Percentiles rank a stretch among this genome's conserved stretches.
These are phyloP conservation scores for Lepidium didymum DNA, from an alignment of 345 rosid genomes.

Conservation along the genomic window DNA sequence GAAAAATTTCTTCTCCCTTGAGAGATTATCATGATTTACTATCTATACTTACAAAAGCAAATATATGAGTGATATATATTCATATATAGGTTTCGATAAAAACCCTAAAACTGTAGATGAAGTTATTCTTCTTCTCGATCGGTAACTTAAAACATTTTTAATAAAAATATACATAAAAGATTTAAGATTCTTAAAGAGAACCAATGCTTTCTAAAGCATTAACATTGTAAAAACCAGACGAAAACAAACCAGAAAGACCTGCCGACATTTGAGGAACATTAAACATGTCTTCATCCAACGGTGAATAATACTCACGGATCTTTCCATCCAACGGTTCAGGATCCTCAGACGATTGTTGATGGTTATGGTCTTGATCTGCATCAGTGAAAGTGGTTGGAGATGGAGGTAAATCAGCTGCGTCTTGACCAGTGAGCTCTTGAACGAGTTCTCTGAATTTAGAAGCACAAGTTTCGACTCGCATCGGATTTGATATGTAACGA, in stretches of 20 bases:
- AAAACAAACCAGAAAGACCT: conserved; percentile 23
- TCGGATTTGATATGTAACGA: conserved; percentile 73
- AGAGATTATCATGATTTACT: not conserved
- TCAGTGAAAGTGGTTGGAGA: conserved; percentile 3
- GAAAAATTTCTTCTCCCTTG: not conserved
- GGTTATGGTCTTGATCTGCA: not conserved
- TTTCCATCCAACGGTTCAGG: conserved; percentile 1
- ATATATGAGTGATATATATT: not conserved
- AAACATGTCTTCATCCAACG: conserved; percentile 17
- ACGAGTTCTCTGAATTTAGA: conserved; percentile 71
- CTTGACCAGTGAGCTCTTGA: conserved; percentile 81
- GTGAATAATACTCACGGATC: conserved; percentile 18
- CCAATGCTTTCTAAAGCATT: conserved; percentile 26
- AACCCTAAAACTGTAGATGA: conserved; percentile 22
- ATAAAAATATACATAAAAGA: not conserved
- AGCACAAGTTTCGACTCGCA: conserved; percentile 68
- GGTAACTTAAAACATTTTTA: not conserved
- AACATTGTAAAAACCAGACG: conserved; percentile 25
- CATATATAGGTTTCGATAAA: conserved; percentile 6
- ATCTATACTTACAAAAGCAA: not conserved
- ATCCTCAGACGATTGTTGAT: not conserved
- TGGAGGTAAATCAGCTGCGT: conserved; percentile 42
- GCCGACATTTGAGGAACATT: conserved; percentile 22
- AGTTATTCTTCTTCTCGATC: not conserved
- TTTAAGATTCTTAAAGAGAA: conserved; percentile 19